Percentiles rank a stretch among this genome's conserved stretches.
Conservation (phyloP, 2,329 filamentous ascomycete genomes). For the Colletotrichum musae region DNA sequence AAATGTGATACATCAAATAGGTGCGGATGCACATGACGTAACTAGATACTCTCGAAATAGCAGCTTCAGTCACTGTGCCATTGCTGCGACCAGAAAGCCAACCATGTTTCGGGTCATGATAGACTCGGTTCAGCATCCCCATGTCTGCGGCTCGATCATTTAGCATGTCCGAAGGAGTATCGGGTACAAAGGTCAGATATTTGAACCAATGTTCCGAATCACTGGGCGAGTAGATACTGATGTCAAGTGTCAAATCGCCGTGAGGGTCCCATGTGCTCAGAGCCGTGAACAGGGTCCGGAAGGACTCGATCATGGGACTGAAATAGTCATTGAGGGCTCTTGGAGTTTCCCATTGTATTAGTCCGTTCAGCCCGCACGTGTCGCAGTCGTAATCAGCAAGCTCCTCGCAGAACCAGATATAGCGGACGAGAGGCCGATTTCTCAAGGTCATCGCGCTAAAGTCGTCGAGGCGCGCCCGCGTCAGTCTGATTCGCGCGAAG, state of each 20-base stretch:
- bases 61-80: slow-evolving; percentile 29
- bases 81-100: slow-evolving; percentile 43
- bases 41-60: slow-evolving; percentile 45
- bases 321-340: slow-evolving; percentile 28
- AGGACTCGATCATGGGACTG: slow-evolving; percentile 41
- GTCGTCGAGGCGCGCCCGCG: slow-evolving; percentile 46
- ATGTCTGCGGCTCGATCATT: background rate
- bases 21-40: slow-evolving; percentile 41
- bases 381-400: slow-evolving; percentile 49
- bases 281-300: slow-evolving; percentile 45
- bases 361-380: slow-evolving; percentile 35
- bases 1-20: slow-evolving; percentile 40
- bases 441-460: slow-evolving; percentile 48
- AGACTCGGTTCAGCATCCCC: background rate
- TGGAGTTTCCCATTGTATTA: too few relatives aligned
- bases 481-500: slow-evolving; percentile 50
- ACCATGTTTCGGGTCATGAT: slow-evolving; percentile 43
- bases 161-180: slow-evolving; percentile 35
- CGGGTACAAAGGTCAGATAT: slow-evolving; percentile 48
- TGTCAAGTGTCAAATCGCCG: slow-evolving; percentile 48
- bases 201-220: slow-evolving; percentile 50
- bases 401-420: slow-evolving; percentile 50
- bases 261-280: slow-evolving; percentile 48
- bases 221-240: slow-evolving; percentile 49
- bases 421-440: slow-evolving; percentile 46